Percentiles rank a stretch among this genome's conserved stretches.
Evolutionary conservation across 331 rosid species (phyloP).

Genomic region (Rhamnella rubrinervis): DNA sequence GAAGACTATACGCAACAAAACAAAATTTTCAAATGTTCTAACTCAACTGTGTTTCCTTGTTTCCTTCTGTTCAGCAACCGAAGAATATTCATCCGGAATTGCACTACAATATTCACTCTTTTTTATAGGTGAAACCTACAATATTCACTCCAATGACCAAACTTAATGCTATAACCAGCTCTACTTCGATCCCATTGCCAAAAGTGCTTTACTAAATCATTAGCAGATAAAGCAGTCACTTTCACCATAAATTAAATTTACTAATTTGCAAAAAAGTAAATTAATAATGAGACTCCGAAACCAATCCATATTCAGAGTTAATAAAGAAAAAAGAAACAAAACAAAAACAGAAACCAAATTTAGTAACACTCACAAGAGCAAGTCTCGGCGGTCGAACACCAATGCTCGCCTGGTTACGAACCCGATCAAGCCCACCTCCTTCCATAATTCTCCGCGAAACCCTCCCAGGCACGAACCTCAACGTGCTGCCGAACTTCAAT

Average conservation of each 20-base stretch:
- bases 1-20: too few species aligned
- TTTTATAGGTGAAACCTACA: neutral
- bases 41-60: too few species aligned
- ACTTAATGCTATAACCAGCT: neutral
- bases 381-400: conserved; percentile 77
- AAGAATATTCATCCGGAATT: neutral
- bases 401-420: conserved; percentile 49
- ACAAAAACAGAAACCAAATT: conserved; percentile 3
- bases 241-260: neutral
- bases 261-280: neutral
- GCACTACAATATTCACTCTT: too few species aligned
- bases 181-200: conserved; percentile 5
- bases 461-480: conserved; percentile 74
- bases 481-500: conserved; percentile 63
- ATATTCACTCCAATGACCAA: neutral
- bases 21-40: too few species aligned
- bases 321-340: neutral
- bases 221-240: neutral
- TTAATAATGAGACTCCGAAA: neutral
- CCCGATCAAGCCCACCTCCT: conserved; percentile 65
- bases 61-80: neutral
- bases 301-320: neutral
- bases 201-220: neutral
- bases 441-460: conserved; percentile 40
- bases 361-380: conserved; percentile 70